Percentiles rank a stretch among this genome's conserved stretches.
Evolutionary conservation across 1,139 yeast species (phyloP).

Genomic region (Zygosaccharomyces sapae): DNA sequence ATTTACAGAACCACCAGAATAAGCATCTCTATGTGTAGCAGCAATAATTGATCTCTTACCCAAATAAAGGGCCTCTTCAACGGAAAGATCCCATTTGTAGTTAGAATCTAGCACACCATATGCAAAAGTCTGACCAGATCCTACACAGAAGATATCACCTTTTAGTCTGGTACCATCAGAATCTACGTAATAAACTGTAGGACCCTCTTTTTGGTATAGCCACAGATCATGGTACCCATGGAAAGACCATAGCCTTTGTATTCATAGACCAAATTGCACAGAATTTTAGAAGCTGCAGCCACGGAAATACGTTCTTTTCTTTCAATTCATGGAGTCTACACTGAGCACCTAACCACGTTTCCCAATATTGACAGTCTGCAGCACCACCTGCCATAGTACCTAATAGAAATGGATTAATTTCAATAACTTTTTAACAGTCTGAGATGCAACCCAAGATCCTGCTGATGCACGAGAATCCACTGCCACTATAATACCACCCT

Average conservation of each 20-base stretch:
- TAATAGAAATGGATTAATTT: constrained; percentile 87
- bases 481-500: constrained; percentile 94
- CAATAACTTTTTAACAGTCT: constrained; percentile 96
- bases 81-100: constrained; percentile 81
- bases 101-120: constrained; percentile 95
- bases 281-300: constrained; percentile 93
- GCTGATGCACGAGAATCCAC: constrained; percentile 99
- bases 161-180: constrained; percentile 94
- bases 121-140: constrained; percentile 99
- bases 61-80: constrained; percentile 87
- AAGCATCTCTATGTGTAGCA: constrained; percentile 98
- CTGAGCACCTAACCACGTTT: constrained; percentile 96
- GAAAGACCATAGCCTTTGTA: constrained; percentile 98
- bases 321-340: constrained; percentile 93
- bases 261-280: constrained; percentile 83
- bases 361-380: constrained; percentile 99
- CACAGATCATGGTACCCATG: constrained; percentile 99
- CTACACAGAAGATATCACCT: constrained; percentile 95
- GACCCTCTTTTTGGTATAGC: constrained; percentile 92
- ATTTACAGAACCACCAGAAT: constrained; percentile 94
- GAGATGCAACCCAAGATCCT: constrained; percentile 97
- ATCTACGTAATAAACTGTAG: constrained; percentile 92
- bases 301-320: constrained; percentile 90
- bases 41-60: constrained; percentile 96
- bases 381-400: constrained; percentile 99